Conservation (phyloP, 2,329 filamentous ascomycete genomes). For the Monilinia fructicola region DNA sequence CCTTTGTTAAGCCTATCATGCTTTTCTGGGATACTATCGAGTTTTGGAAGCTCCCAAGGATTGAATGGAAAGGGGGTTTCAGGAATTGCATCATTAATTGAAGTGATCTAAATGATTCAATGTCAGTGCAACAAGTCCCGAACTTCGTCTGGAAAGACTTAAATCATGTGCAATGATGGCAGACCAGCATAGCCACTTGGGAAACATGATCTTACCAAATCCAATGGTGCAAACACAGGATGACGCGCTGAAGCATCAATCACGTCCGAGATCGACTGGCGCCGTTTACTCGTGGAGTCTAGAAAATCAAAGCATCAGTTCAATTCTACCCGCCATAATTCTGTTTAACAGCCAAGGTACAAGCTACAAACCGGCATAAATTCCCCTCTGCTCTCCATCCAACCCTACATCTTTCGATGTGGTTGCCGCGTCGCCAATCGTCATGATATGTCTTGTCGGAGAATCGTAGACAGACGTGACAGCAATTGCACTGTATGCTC, state of each 20-base stretch:
- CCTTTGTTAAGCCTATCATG: slow-evolving; percentile 22
- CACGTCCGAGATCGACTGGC: neutral
- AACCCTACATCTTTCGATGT: slow-evolving; percentile 10
- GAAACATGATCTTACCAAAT: neutral
- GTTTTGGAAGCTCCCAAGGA: slow-evolving; percentile 16
- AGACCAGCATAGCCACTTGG: neutral
- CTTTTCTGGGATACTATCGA: neutral
- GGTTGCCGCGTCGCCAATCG: slow-evolving; percentile 31
- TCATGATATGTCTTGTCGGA: slow-evolving; percentile 36
- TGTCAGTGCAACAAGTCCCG: neutral
- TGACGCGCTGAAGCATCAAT: neutral
- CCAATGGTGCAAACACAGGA: neutral
- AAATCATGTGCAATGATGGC: neutral
- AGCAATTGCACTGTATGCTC: slow-evolving; percentile 20
- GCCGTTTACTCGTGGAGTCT: neutral
- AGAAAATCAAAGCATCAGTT: neutral
- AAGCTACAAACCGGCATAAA: neutral
- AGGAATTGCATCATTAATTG: neutral
- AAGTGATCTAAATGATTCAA: neutral
- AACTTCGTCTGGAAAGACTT: neutral
- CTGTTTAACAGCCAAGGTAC: neutral
- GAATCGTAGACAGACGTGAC: slow-evolving; percentile 38
- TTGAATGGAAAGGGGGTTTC: neutral
- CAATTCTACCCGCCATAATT: neutral
- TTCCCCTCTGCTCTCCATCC: slow-evolving; percentile 4